Percentiles rank a stretch among this genome's conserved stretches.
These are phyloP conservation scores for Aspergillus cristatus DNA, from an alignment of 495 filamentous ascomycete species.

Conservation along the genomic window DNA sequence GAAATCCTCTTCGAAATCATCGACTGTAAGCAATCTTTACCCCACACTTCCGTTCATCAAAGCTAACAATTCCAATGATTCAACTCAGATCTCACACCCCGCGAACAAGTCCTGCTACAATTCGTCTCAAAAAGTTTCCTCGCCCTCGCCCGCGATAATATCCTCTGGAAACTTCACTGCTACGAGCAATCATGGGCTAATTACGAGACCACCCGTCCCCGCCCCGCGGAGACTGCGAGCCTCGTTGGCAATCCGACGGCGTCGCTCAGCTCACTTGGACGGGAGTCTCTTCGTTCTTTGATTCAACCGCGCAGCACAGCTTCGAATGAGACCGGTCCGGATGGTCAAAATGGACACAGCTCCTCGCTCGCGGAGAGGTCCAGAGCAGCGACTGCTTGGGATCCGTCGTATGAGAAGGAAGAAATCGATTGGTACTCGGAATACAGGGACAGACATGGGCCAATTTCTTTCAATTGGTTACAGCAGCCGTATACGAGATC, in stretches of 20 bases:
- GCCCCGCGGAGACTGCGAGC: slow-evolving; percentile 19
- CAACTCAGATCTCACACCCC: slow-evolving; percentile 53
- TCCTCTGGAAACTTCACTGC: slow-evolving; percentile 66
- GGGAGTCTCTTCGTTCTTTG: slow-evolving; percentile 26
- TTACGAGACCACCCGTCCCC: slow-evolving; percentile 25
- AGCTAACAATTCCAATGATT: background rate
- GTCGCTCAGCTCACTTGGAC: slow-evolving; percentile 25
- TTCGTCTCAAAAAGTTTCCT: slow-evolving; percentile 59
- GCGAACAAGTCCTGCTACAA: slow-evolving; percentile 62
- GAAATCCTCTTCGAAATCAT: slow-evolving; percentile 70
- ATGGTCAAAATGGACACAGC: slow-evolving; percentile 7
- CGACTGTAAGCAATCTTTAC: slow-evolving; percentile 48
- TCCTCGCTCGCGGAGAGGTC: slow-evolving; percentile 28
- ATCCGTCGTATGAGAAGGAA: slow-evolving; percentile 58
- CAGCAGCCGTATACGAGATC: slow-evolving; percentile 42
- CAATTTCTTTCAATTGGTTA: slow-evolving; percentile 66
- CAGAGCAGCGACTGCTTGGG: slow-evolving; percentile 67
- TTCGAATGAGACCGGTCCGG: slow-evolving; percentile 1
- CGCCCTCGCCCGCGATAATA: slow-evolving; percentile 63
- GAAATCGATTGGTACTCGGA: slow-evolving; percentile 75
- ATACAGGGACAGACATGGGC: slow-evolving; percentile 74
- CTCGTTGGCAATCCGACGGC: slow-evolving; percentile 18
- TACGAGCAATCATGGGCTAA: slow-evolving; percentile 55
- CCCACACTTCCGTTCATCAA: slow-evolving; percentile 12
- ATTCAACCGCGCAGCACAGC: slow-evolving; percentile 23